Evolutionary conservation across 2,329 filamentous ascomycete genomes (phyloP).

Genomic region (Ilyonectria mors-panacis): DNA sequence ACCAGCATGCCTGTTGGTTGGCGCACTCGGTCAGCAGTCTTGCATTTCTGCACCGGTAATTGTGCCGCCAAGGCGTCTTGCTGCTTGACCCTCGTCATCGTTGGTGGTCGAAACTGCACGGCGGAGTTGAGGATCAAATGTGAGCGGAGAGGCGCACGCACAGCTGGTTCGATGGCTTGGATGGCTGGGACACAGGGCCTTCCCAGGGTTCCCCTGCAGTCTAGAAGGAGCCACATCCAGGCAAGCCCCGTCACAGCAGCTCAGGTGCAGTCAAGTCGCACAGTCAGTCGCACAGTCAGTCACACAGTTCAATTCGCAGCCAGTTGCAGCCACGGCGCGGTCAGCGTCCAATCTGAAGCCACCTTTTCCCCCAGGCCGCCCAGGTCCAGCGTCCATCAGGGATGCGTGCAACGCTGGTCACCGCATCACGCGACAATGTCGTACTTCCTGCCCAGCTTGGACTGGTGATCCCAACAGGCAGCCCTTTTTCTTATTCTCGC

Average conservation of each 20-base stretch:
- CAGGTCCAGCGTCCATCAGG: constrained; percentile 36
- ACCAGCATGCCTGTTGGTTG: not conserved
- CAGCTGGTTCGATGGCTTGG: constrained; percentile 36
- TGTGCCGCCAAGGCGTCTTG: not conserved
- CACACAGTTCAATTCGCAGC: not conserved
- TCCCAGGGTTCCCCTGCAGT: constrained; percentile 12
- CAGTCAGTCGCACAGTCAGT: not conserved
- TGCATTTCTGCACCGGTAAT: not conserved
- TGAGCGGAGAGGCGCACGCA: constrained; percentile 23
- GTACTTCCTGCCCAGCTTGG: constrained; percentile 31
- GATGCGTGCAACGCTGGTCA: constrained; percentile 33
- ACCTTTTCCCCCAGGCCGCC: constrained; percentile 30
- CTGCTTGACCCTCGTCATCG: constrained; percentile 1
- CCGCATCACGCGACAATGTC: constrained; percentile 47
- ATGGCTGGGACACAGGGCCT: constrained; percentile 27
- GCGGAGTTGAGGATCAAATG: constrained; percentile 19
- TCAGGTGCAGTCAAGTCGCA: not conserved
- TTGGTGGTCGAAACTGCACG: constrained; percentile 25
- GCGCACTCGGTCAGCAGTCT: not conserved
- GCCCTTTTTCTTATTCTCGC: constrained; percentile 23
- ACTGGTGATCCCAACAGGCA: constrained; percentile 41
- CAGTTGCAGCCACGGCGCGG: not conserved
- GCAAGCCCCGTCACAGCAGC: constrained; percentile 10
- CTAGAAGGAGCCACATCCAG: constrained; percentile 21
- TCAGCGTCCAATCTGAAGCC: constrained; percentile 39